phyloP scores from a whole-genome alignment of 768 basidiomycete species.

The Leccinum obscurum region DNA sequence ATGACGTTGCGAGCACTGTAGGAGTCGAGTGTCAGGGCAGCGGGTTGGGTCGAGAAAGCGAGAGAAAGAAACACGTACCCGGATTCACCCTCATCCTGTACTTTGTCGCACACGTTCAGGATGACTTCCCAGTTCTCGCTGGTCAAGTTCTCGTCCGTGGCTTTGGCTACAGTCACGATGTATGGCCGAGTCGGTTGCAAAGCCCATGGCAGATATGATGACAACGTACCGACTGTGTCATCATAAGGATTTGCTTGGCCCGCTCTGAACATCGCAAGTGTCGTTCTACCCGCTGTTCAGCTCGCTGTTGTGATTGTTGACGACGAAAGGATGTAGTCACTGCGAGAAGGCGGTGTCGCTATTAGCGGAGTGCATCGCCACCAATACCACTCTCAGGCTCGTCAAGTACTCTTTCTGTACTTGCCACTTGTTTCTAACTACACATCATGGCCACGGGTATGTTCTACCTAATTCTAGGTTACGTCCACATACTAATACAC shows the following conservation, averaged over 20 bases:
- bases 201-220: slow-evolving; percentile 6
- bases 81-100: slow-evolving; percentile 80
- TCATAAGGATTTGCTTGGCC: slow-evolving; percentile 78
- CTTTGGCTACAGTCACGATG: slow-evolving; percentile 61
- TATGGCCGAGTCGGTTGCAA: slow-evolving; percentile 3
- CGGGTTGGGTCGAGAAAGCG: slow-evolving; percentile 1
- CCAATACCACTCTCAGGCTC: not conserved
- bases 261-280: slow-evolving; percentile 64
- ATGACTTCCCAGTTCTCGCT: slow-evolving; percentile 96
- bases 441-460: slow-evolving; percentile 54
- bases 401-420: not conserved
- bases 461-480: slow-evolving; percentile 10
- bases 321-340: slow-evolving; percentile 14
- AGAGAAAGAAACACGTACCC: slow-evolving; percentile 52
- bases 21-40: slow-evolving; percentile 17
- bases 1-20: slow-evolving; percentile 83
- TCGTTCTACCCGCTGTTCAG: slow-evolving; percentile 6
- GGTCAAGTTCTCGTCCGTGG: slow-evolving; percentile 97
- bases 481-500: not conserved
- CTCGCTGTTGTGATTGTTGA: slow-evolving; percentile 20
- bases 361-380: slow-evolving; percentile 13
- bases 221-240: slow-evolving; percentile 80
- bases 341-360: slow-evolving; percentile 34
- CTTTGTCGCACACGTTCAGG: slow-evolving; percentile 94
- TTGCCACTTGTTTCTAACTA: slow-evolving; percentile 11